phyloP scores from a whole-genome alignment of 192 early-diverging fungal genomes.

The Pilaira anomala region DNA sequence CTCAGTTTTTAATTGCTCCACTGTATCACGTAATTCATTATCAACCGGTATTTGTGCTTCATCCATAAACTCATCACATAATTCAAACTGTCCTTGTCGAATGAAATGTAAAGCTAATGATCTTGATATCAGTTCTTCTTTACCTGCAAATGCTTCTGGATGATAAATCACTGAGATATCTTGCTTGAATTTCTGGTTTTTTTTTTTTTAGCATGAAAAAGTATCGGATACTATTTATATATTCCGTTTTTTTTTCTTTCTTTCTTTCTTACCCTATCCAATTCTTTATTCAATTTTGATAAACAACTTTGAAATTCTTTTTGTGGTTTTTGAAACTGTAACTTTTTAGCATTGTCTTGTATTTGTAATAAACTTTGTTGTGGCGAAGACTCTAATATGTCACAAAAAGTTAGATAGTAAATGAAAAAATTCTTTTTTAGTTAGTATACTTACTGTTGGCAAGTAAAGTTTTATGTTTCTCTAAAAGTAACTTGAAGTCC shows the following conservation, averaged over 20 bases:
- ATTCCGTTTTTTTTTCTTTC: background rate
- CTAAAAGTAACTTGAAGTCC: background rate
- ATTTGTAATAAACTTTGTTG: background rate
- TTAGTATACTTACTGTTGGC: background rate
- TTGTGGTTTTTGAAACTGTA: slow-evolving; percentile 45
- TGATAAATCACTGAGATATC: slow-evolving; percentile 58
- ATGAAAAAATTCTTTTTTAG: background rate
- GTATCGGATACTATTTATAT: background rate
- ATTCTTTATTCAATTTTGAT: slow-evolving; percentile 66
- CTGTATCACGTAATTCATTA: slow-evolving; percentile 42
- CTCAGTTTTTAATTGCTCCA: slow-evolving; percentile 49
- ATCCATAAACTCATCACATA: slow-evolving; percentile 64
- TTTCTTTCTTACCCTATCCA: slow-evolving; percentile 58
- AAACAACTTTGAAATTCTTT: slow-evolving; percentile 64
- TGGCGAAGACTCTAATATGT: slow-evolving; percentile 14
- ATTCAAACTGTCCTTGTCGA: slow-evolving; percentile 81
- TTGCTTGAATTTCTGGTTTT: slow-evolving; percentile 72
- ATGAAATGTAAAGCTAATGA: slow-evolving; percentile 78
- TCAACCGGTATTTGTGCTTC: slow-evolving; percentile 28
- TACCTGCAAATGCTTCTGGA: slow-evolving; percentile 75
- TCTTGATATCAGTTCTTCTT: slow-evolving; percentile 57
- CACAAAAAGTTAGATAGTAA: background rate
- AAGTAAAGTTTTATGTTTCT: background rate
- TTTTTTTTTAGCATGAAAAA: background rate
- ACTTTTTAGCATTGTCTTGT: slow-evolving; percentile 15